Percentiles rank a stretch among this genome's conserved stretches.
Evolutionary conservation across 2,329 filamentous ascomycete genomes (phyloP).

Genomic region (Lachnellula arida): DNA sequence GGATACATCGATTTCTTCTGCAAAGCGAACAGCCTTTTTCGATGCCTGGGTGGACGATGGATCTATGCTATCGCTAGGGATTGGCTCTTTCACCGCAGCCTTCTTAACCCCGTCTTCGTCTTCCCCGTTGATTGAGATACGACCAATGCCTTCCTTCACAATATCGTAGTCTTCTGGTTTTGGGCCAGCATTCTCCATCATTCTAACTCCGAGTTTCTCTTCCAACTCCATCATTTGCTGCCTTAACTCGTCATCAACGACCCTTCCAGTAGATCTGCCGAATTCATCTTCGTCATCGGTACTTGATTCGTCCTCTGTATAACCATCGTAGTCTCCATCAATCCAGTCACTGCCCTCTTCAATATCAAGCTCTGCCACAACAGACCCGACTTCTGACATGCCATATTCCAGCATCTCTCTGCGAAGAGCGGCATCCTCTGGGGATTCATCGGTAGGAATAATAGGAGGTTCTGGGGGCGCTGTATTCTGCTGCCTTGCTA

Average conservation of each 20-base stretch:
- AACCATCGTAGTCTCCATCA: conserved; percentile 47
- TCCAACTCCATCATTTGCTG: conserved; percentile 83
- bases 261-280: conserved; percentile 64
- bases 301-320: conserved; percentile 38
- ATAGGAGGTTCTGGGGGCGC: conserved; percentile 41
- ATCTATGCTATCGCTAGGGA: background rate
- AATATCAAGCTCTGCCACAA: conserved; percentile 86
- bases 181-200: conserved; percentile 52
- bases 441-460: conserved; percentile 68
- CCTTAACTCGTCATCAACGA: conserved; percentile 67
- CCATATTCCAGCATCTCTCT: conserved; percentile 89
- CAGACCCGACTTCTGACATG: conserved; percentile 79
- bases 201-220: conserved; percentile 60
- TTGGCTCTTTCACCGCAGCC: conserved; percentile 10
- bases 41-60: background rate
- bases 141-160: conserved; percentile 51
- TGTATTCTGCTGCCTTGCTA: conserved; percentile 50
- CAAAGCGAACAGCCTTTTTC: conserved; percentile 77
- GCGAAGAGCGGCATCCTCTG: conserved; percentile 74
- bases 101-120: conserved; percentile 1
- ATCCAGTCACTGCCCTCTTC: conserved; percentile 62
- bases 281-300: conserved; percentile 63
- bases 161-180: conserved; percentile 31
- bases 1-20: conserved; percentile 68
- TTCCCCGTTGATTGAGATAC: conserved; percentile 44